Base-by-base conservation (phyloP, 352 stramenopile species). In the Phytophthora macrochlamydospora region DNA sequence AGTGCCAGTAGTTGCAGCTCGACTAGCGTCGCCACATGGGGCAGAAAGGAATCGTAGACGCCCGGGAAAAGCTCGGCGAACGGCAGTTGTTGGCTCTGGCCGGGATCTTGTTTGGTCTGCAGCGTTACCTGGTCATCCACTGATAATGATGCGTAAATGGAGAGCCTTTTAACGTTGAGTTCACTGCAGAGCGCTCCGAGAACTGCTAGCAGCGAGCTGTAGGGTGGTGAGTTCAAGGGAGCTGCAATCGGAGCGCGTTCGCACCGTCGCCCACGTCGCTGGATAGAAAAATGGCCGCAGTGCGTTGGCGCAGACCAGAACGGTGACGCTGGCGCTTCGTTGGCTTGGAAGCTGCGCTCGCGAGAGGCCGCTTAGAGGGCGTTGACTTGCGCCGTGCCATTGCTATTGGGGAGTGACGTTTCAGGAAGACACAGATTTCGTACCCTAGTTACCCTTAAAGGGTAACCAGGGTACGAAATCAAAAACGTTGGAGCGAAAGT, bases 1-100 rank as follows among this genome's bases (percentile, higher is more conserved):
- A 90, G 54, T 4, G 64, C 67, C 14, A 89, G 24, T 3, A 90
- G 45, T 29, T 75, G 42, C 4, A 56, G 49, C 31, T 70, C 56
- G 9, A 64, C 71, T 35, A 86, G 33, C 31, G 57, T 59, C 8
- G 67, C 38, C 11, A 75, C 33, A 51, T 65, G 54, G 9, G 52
- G 30, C 28, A 40, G 52, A 59, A 60, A 79, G 6, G 42, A 9
- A 5, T 63, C 37, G 30, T 62, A 42, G 3, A 64, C 52, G 9
- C 49, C 49, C 5, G 62, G 60, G 40, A 83, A 82, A 24, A 84
- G 28, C 28, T 83, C 64, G 0, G 9, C 12, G 5, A 76, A 43
- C 9, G 57, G 52, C 12, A 79, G 14, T 11, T 45, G 37, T 51
- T 18, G n/a, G 24, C 53, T 60, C 29, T 56, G 56, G 1, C 53